Conservation (phyloP, 768 basidiomycete species). For the Albatrellus ellisii region DNA sequence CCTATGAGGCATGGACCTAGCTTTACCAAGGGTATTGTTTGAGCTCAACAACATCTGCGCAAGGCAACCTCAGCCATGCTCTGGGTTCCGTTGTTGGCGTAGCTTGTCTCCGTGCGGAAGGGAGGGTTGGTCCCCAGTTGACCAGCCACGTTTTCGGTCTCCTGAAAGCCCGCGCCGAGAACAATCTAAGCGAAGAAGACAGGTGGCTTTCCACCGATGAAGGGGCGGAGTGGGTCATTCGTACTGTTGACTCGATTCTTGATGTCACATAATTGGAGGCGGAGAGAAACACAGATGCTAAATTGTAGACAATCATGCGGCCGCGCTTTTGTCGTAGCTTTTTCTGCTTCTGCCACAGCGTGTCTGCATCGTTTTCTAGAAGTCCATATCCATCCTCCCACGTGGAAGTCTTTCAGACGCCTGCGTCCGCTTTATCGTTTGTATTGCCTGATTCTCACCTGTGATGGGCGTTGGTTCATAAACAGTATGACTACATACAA, state of each 20-base stretch:
- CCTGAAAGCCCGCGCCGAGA: constrained; percentile 61
- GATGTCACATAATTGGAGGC: constrained; percentile 44
- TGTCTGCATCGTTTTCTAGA: constrained; percentile 7
- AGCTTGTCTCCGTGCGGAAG: constrained; percentile 76
- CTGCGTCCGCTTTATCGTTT: too few species aligned
- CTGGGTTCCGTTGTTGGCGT: constrained; percentile 77
- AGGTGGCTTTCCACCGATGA: constrained; percentile 75
- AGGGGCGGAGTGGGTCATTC: constrained; percentile 81
- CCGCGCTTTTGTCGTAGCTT: constrained; percentile 2
- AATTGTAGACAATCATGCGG: constrained; percentile 33
- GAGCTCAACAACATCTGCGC: too few species aligned
- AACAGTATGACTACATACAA: too few species aligned
- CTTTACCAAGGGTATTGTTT: too few species aligned
- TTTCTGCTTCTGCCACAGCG: too few species aligned
- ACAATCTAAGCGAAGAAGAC: constrained; percentile 53
- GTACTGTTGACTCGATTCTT: constrained; percentile 68
- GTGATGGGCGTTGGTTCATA: too few species aligned
- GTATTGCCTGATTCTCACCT: too few species aligned
- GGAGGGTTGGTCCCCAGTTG: constrained; percentile 75
- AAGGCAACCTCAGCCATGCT: constrained; percentile 75
- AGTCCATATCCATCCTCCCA: too few species aligned
- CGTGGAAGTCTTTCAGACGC: too few species aligned
- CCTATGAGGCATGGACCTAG: too few species aligned
- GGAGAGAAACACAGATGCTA: constrained; percentile 28
- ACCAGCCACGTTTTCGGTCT: constrained; percentile 84